Base-by-base conservation (phyloP, 768 basidiomycete species). In the Lyophyllum semitale region DNA sequence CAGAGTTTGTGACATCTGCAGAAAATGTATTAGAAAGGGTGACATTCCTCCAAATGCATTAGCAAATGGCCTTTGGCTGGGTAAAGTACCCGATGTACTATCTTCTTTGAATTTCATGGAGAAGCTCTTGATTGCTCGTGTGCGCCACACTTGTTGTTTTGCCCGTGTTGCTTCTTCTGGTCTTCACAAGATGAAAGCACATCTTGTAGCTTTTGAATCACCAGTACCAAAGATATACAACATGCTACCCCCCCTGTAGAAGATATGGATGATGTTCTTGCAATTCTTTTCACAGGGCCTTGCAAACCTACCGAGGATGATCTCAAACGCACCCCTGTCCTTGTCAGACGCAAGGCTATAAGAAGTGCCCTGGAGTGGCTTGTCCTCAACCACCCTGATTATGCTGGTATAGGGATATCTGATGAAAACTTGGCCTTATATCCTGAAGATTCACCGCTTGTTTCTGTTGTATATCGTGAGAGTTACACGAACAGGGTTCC, bases 11-110 rank as follows among this genome's bases (percentile, higher is more conserved):
- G 68, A 0, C 72, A 71, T 68, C 43, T 78, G 57, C 41, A 46
- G 46, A 37, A 54, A 11, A 18, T 29, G 25, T 25, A 41, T 60
- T 12, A 3, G 30, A 4, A 51, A 57, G 8, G 58, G 56, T 13
- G 40, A 41, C 18, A 43, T 60, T 13, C 68, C 70, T 13, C 27
- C 35, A 18, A 23, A 51, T 42, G 57, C 71, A 9, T 48, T 76
- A 8, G 71, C 68, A 1, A 72, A 69, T 51, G 68, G 68, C 2
- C 48, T 73, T 1, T 76, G 73, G 73, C 8, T 76, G 6, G 75
- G 75, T 8, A 59, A 67, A 11, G 62, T 73, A 1, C 75, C 72
- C 3, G 7, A 38, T 6, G 56, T 60, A 17, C 53, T 77, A 3
- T 15, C 50, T 18, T 35, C 40, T 9, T 48, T 77, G 1, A 65